phyloP scores from a whole-genome alignment of 176 grass and related monocot genomes.

The Avena sativa region DNA sequence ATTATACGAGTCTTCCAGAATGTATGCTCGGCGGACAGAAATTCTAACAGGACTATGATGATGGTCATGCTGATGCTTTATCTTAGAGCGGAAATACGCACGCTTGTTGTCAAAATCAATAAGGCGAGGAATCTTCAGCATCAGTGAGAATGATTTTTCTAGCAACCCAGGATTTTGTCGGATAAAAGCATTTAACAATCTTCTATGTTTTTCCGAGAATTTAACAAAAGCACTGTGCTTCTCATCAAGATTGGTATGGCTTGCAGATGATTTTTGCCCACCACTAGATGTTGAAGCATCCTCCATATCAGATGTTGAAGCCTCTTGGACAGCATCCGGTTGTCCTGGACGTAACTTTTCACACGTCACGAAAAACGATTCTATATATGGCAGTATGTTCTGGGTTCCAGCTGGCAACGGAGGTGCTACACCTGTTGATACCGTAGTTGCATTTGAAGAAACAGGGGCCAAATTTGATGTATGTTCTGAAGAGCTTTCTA shows the following conservation, averaged over 20 bases:
- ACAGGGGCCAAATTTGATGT: constrained; percentile 55
- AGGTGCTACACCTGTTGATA: constrained; percentile 73
- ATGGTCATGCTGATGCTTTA: constrained; percentile 98
- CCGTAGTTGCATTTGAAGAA: constrained; percentile 59
- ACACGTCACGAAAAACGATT: constrained; percentile 96
- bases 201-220: constrained; percentile 94
- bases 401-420: constrained; percentile 90
- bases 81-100: constrained; percentile 96
- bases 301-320: constrained; percentile 85
- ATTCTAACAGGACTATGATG: constrained; percentile 99
- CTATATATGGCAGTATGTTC: constrained; percentile 97
- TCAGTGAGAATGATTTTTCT: constrained; percentile 96
- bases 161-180: constrained; percentile 92
- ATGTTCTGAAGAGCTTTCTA: constrained; percentile 85
- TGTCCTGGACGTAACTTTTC: constrained; percentile 86
- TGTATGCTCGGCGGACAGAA: constrained; percentile 93
- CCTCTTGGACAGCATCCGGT: constrained; percentile 67
- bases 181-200: constrained; percentile 93
- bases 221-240: constrained; percentile 94
- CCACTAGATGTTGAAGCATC: constrained; percentile 67
- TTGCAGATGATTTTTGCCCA: constrained; percentile 60
- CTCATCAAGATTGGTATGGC: constrained; percentile 57
- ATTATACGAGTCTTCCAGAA: constrained; percentile 99
- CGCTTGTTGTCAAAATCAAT: constrained; percentile 99
- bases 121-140: constrained; percentile 91